Conservation (phyloP, 148 eudicot species). For the Amaranthus hypochondriacus region DNA sequence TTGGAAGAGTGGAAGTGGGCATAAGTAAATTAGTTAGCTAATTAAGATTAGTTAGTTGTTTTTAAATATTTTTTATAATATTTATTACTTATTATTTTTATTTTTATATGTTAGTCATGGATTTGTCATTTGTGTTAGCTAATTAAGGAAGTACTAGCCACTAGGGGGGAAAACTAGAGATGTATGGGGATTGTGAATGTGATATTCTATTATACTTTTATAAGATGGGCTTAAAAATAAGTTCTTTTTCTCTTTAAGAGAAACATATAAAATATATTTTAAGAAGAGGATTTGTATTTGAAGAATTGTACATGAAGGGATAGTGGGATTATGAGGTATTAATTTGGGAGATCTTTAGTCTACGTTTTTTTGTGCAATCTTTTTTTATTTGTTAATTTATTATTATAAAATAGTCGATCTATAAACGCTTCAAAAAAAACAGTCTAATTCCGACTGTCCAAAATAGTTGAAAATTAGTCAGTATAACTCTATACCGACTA, state of each 20-base stretch:
- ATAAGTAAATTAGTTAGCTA: not conserved
- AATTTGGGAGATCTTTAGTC: not conserved
- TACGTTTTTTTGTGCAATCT: constrained; percentile 12
- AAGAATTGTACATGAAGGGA: constrained; percentile 43
- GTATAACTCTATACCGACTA: too few species aligned
- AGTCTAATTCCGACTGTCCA: not conserved
- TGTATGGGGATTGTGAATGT: not conserved
- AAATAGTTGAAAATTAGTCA: too few species aligned
- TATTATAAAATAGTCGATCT: too few species aligned
- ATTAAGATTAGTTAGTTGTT: constrained; percentile 3
- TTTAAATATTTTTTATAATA: not conserved
- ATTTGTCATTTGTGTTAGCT: not conserved
- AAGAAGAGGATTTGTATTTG: constrained; percentile 16
- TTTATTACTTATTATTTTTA: not conserved
- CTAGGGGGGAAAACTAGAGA: not conserved
- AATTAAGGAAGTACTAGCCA: not conserved
- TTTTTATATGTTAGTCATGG: not conserved
- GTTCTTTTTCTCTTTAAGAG: not conserved
- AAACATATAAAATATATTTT: not conserved
- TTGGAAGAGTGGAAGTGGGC: not conserved
- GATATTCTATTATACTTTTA: not conserved
- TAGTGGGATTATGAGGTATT: constrained; percentile 13
- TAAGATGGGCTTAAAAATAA: not conserved
- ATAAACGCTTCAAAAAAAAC: not conserved
- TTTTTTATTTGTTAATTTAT: not conserved